A percentile compares a stretch with the other conserved stretches of the same genome.
These are phyloP conservation scores for Arabidopsis hybrid DNA, from an alignment of 441 rosid genomes.

Conservation along the genomic window DNA sequence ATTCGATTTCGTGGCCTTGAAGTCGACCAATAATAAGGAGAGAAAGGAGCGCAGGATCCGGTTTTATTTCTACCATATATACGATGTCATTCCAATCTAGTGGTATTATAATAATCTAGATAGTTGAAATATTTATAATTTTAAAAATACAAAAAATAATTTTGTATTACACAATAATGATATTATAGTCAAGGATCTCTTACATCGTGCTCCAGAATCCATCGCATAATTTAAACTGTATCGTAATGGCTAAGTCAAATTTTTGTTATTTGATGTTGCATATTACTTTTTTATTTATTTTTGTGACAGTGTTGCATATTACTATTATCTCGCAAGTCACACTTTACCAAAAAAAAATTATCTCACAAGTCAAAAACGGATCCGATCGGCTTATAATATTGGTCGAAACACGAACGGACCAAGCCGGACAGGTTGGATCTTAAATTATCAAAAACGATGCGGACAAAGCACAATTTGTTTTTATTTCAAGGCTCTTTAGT, in stretches of 20 bases:
- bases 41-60: not conserved
- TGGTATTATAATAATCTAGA: conserved; percentile 13
- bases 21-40: conserved; percentile 1
- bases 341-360: too few relatives aligned
- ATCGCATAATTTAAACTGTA: conserved; percentile 18
- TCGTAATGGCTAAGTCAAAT: conserved; percentile 22
- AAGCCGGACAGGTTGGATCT: not conserved
- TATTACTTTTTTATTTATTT: too few relatives aligned
- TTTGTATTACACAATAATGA: conserved; percentile 20
- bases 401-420: conserved; percentile 1
- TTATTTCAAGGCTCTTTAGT: too few relatives aligned
- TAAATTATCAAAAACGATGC: too few relatives aligned
- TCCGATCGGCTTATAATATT: conserved; percentile 49
- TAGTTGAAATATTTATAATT: conserved; percentile 17
- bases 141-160: not conserved
- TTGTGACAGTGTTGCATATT: too few relatives aligned
- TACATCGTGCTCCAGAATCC: conserved; percentile 34
- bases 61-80: conserved; percentile 1
- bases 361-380: conserved; percentile 33
- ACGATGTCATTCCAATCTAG: not conserved
- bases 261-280: conserved; percentile 12
- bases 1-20: not conserved
- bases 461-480: too few relatives aligned
- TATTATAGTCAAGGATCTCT: conserved; percentile 20
- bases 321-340: not conserved